phyloP scores from a whole-genome alignment of 345 rosid genomes.

The Xanthoceras sorbifolium region DNA sequence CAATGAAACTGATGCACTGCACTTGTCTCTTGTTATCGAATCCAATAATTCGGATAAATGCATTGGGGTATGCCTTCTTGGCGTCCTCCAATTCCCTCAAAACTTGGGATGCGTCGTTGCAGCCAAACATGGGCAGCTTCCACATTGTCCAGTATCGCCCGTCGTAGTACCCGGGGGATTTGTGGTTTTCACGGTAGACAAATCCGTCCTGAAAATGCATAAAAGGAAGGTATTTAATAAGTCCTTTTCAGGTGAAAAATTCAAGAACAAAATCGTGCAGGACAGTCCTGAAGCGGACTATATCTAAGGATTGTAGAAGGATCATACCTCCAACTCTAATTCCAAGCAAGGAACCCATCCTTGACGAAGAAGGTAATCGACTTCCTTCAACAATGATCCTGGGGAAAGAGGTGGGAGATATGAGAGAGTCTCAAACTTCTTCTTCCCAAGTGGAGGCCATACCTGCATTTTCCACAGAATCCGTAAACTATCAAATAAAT shows the following conservation, averaged over 20 bases:
- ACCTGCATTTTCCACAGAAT: constrained; percentile 16
- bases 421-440: constrained; percentile 47
- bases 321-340: constrained; percentile 43
- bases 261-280: no score
- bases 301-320: no score
- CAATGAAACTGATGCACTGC: constrained; percentile 55
- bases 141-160: constrained; percentile 61
- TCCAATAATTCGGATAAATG: constrained; percentile 39
- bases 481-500: no score
- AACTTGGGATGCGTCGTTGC: constrained; percentile 43
- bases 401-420: constrained; percentile 46
- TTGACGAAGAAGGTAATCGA: constrained; percentile 50
- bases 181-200: constrained; percentile 41
- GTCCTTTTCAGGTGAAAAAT: no score
- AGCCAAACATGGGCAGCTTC: constrained; percentile 61
- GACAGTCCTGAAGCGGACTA: no score
- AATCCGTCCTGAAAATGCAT: constrained; percentile 26
- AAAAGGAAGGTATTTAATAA: not conserved
- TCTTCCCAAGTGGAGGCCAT: constrained; percentile 33
- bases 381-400: constrained; percentile 37
- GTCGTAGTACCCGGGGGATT: constrained; percentile 47
- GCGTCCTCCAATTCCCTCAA: constrained; percentile 43
- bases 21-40: constrained; percentile 55
- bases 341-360: constrained; percentile 71
- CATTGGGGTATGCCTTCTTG: constrained; percentile 33